phyloP scores from a whole-genome alignment of 768 basidiomycete genomes.

The Termitomyces sp. region DNA sequence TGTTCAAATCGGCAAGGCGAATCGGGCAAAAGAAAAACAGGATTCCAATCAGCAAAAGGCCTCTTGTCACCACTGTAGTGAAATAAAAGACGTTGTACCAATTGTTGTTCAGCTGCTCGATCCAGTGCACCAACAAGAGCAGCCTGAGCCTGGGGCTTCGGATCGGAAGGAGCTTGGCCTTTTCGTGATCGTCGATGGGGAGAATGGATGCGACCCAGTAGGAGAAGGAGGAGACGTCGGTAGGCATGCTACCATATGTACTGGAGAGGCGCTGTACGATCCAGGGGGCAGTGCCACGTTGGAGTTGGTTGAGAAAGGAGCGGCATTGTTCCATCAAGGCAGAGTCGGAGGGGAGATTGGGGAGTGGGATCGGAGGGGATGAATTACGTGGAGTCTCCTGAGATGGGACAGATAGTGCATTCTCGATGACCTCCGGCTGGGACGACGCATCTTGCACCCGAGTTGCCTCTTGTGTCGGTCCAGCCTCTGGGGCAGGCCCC shows the following conservation, averaged over 20 bases:
- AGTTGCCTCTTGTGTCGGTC: background rate
- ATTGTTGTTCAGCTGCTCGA: constrained; percentile 60
- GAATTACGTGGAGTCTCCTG: background rate
- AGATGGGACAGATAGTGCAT: background rate
- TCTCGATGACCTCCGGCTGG: background rate
- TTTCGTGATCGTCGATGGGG: constrained; percentile 88
- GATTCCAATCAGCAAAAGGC: constrained; percentile 23
- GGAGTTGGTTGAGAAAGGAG: constrained; percentile 38
- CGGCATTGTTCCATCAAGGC: constrained; percentile 47
- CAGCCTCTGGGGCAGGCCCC: constrained; percentile 4
- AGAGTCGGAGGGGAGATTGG: constrained; percentile 34
- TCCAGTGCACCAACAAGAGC: constrained; percentile 89
- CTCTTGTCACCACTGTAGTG: constrained; percentile 17
- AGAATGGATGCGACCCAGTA: constrained; percentile 92
- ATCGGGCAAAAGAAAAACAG: constrained; percentile 21
- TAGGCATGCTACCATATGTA: constrained; percentile 74
- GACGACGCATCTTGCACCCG: background rate
- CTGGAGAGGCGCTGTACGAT: constrained; percentile 81
- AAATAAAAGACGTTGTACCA: constrained; percentile 34
- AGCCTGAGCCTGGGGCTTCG: constrained; percentile 73
- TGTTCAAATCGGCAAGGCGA: constrained; percentile 20
- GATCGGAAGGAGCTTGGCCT: constrained; percentile 81
- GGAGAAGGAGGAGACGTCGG: constrained; percentile 65
- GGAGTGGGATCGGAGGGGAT: constrained; percentile 10
- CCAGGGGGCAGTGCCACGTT: constrained; percentile 83